phyloP scores from a whole-genome alignment of 139 green algal genomes.

The Chlamydomonas sphaeroides region DNA sequence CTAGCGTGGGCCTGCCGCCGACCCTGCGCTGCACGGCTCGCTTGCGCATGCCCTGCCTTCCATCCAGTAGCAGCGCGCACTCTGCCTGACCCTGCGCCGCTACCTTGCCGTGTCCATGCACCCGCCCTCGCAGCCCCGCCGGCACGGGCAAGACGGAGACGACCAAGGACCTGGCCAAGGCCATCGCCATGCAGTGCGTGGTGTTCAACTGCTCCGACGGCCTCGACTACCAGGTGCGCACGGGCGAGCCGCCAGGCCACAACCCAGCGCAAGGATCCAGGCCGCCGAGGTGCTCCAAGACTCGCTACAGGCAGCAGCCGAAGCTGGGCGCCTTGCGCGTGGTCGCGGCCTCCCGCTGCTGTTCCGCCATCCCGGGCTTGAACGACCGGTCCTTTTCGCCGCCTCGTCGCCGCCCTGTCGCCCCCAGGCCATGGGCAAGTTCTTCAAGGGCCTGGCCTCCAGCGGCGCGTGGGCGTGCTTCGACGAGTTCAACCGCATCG shows the following conservation, averaged over 20 bases:
- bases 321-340: no score
- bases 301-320: no score
- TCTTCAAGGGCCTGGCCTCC: slow-evolving; percentile 76
- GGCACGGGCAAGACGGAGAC: slow-evolving; percentile 83
- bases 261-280: no score
- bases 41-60: no score
- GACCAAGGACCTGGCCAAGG: slow-evolving; percentile 79
- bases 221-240: slow-evolving; percentile 73
- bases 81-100: neutral
- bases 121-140: slow-evolving; percentile 18
- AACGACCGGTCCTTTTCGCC: neutral
- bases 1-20: no score
- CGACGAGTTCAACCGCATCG: slow-evolving; percentile 79
- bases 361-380: neutral
- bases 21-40: no score
- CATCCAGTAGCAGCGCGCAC: no score
- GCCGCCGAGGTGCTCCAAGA: no score
- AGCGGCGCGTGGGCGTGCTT: slow-evolving; percentile 73
- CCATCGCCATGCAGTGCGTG: slow-evolving; percentile 80
- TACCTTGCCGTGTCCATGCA: neutral
- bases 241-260: no score
- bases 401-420: no score
- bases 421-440: slow-evolving; percentile 76
- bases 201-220: slow-evolving; percentile 92
- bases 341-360: no score